Evolutionary conservation across 495 filamentous ascomycete genomes (phyloP), one percentile per base, ranked within the genome.

Genomic region (Aspergillus cavernicola): DNA sequence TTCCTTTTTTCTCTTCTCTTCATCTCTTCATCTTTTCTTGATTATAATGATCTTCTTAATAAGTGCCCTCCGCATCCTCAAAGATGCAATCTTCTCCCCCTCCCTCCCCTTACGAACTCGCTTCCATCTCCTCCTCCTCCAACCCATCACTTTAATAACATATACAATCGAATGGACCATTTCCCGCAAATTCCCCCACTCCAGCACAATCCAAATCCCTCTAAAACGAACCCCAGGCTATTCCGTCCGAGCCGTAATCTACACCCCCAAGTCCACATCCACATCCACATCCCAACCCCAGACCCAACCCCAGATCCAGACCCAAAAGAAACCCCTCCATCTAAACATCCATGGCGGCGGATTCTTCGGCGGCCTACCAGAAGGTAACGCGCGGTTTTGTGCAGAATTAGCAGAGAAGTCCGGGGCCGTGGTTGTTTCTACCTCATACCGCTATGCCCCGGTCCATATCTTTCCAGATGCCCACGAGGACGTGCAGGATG

Each of bases 341-440:
- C 52, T 55, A 9, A 55, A 55, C 33, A 50, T 55, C 38, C 53
- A 55, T 24, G 52, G 52, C 18, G 52, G 52, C 9, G 52, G 23
- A 12, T 55, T 55, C n/a, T 23, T 55, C 6, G 44, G 52, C 18
- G 52, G 52, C 13, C 9, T 55, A 12, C 52, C 52, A 6, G 52
- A 55, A 42, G 44, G 44, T 6, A 45, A 55, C 26, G 43, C 52
- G 9, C 52, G 37, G 1, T 55, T 55, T 26, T 55, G 52, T 15
- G 9, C 35, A 8, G 11, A 47, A 16, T 22, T 55, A 11, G 52
- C 52, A 4, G 18, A 40, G 13, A 23, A 55, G 22, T 26, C 43
- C 12, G 52, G 52, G 3, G 52, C 52, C 1, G 38, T 55, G 6
- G 53, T 55, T 3, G 38, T 55, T 10, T 55, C 53, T n/a, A 50